phyloP scores from a whole-genome alignment of 805 yeast species.

The Wickerhamomyces mucosus region DNA sequence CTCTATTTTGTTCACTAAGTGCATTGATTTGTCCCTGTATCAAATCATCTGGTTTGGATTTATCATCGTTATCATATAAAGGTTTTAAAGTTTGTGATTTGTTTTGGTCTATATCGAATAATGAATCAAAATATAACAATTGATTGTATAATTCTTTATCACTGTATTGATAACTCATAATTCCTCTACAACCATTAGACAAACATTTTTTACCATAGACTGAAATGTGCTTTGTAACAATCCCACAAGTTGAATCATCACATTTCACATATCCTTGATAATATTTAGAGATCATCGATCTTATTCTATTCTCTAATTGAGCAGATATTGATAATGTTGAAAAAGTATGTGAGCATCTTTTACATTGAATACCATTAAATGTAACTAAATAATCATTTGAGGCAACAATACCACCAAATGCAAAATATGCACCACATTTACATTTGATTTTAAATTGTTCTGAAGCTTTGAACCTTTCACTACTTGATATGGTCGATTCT shows the following conservation, averaged over 20 bases:
- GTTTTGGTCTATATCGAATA: constrained; percentile 78
- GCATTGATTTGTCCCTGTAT: constrained; percentile 54
- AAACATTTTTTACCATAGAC: constrained; percentile 86
- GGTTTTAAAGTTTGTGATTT: constrained; percentile 49
- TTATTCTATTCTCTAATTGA: constrained; percentile 66
- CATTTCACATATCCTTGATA: constrained; percentile 84
- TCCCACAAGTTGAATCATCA: constrained; percentile 77
- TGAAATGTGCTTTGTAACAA: constrained; percentile 72
- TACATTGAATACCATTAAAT: constrained; percentile 64
- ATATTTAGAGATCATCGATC: constrained; percentile 62
- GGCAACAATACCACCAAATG: constrained; percentile 66
- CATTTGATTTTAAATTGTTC: constrained; percentile 50
- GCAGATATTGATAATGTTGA: constrained; percentile 47
- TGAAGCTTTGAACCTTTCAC: constrained; percentile 69
- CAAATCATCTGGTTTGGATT: constrained; percentile 23
- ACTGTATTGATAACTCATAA: constrained; percentile 65
- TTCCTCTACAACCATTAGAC: constrained; percentile 54
- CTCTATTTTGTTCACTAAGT: constrained; percentile 71
- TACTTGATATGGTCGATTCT: constrained; percentile 72
- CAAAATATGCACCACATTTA: constrained; percentile 47
- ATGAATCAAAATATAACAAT: constrained; percentile 61
- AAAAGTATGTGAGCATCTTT: constrained; percentile 44
- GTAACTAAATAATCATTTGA: constrained; percentile 53
- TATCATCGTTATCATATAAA: constrained; percentile 29
- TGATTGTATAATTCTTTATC: constrained; percentile 84